These are phyloP conservation scores for Cardamine chenopodiifolia DNA, from an alignment of 345 rosid genomes.

Conservation along the genomic window DNA sequence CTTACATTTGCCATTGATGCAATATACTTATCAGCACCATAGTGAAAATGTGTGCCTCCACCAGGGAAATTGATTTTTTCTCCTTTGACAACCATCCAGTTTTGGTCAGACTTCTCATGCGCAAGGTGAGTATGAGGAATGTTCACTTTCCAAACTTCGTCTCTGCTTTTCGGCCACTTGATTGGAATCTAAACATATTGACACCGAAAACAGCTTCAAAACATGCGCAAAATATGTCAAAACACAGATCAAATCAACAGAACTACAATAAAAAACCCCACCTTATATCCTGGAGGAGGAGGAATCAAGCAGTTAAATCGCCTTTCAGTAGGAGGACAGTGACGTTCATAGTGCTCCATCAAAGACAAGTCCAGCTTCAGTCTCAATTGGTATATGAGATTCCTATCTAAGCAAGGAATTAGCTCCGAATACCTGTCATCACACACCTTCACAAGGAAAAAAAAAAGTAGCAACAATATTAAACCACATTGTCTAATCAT, in stretches of 20 bases:
- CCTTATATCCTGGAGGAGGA: constrained; percentile 97
- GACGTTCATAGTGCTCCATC: constrained; percentile 99
- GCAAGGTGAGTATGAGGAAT: constrained; percentile 99
- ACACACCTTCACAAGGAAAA: constrained; percentile 64
- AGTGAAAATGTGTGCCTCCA: constrained; percentile 99
- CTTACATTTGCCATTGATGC: constrained; percentile 93
- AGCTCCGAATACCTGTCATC: constrained; percentile 93
- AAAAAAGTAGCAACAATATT: not conserved
- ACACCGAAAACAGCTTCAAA: constrained; percentile 5
- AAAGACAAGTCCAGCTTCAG: constrained; percentile 84
- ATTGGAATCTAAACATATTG: constrained; percentile 68
- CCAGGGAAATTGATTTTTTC: constrained; percentile 94
- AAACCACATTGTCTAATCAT: not conserved
- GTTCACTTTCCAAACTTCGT: constrained; percentile 98
- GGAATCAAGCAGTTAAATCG: constrained; percentile 96
- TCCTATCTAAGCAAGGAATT: constrained; percentile 91
- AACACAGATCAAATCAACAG: not conserved
- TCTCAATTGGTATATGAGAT: constrained; percentile 89
- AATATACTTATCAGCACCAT: constrained; percentile 98
- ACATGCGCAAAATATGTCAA: not conserved
- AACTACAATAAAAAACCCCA: constrained; percentile 19
- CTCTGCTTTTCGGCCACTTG: constrained; percentile 99
- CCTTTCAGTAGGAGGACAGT: constrained; percentile 93
- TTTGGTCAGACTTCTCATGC: constrained; percentile 95
- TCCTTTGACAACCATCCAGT: constrained; percentile 99